Evolutionary conservation across 2,329 filamentous ascomycete species (phyloP).

Genomic region (Pyricularia sp.): DNA sequence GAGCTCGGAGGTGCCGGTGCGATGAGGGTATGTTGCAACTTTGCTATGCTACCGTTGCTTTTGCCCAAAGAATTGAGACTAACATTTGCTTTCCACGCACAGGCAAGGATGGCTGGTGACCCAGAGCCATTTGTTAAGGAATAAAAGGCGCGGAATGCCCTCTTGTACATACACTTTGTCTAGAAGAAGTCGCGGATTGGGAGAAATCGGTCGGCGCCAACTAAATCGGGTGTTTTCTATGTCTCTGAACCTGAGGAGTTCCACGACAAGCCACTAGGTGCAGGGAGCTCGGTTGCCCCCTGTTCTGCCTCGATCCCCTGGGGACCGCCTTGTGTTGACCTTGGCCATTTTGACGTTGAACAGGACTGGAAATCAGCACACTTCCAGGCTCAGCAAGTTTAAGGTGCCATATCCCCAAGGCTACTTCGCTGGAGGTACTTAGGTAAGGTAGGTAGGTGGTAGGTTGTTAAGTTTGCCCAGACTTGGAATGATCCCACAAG

Average conservation of each 20-base stretch:
- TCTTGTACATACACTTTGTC: background rate
- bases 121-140: conserved; percentile 34
- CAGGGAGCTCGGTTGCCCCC: background rate
- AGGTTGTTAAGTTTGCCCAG: no score
- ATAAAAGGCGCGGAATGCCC: background rate
- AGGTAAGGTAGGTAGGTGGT: no score
- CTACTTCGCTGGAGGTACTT: no score
- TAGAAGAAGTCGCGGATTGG: conserved; percentile 10
- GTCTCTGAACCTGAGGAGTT: background rate
- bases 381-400: no score
- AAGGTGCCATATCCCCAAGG: no score
- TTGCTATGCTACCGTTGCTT: background rate
- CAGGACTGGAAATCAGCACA: no score
- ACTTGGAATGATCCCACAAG: no score
- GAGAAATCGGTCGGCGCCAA: background rate
- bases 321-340: no score
- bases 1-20: conserved; percentile 66
- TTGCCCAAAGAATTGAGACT: conserved; percentile 2
- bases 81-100: background rate
- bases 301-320: background rate
- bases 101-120: conserved; percentile 48
- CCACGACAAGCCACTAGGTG: background rate
- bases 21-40: conserved; percentile 46
- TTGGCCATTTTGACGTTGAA: no score
- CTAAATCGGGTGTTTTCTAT: background rate